phyloP scores from a whole-genome alignment of 345 rosid genomes.

The Ceriops zippeliana region DNA sequence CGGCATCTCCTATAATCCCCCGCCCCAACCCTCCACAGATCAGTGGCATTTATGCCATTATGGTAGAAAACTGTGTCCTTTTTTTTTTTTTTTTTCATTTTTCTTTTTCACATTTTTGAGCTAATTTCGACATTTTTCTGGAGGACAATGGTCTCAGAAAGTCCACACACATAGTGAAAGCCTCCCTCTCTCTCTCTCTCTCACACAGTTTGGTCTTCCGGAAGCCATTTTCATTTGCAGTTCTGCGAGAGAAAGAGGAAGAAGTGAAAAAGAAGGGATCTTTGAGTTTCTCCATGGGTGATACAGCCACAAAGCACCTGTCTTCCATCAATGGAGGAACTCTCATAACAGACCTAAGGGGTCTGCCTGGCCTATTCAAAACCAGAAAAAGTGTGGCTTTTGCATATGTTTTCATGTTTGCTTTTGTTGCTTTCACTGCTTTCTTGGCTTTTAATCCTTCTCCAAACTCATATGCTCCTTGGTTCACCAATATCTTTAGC shows the following conservation, averaged over 20 bases:
- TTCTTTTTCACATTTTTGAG: too few relatives aligned
- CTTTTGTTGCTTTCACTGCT: constrained; percentile 59
- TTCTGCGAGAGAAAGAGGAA: neutral
- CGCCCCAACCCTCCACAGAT: too few relatives aligned
- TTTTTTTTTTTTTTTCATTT: too few relatives aligned
- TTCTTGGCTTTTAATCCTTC: constrained; percentile 70
- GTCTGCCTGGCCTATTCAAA: constrained; percentile 41
- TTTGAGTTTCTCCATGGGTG: constrained; percentile 42
- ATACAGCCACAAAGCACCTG: constrained; percentile 44
- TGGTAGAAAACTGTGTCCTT: too few relatives aligned
- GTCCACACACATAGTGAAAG: too few relatives aligned
- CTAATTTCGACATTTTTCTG: too few relatives aligned
- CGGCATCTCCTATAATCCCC: too few relatives aligned
- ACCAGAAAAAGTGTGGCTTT: constrained; percentile 52
- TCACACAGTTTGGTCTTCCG: too few relatives aligned
- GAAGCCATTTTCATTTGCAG: too few relatives aligned
- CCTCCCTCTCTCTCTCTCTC: too few relatives aligned
- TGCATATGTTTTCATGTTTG: constrained; percentile 59
- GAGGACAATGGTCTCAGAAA: too few relatives aligned
- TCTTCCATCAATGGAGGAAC: constrained; percentile 36
- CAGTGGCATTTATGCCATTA: too few relatives aligned
- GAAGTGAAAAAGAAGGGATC: neutral
- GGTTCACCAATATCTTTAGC: constrained; percentile 48
- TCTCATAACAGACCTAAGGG: constrained; percentile 37
- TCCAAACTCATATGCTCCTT: constrained; percentile 47